These are phyloP conservation scores for Mycena amicta DNA, from an alignment of 768 basidiomycete genomes.

Conservation along the genomic window DNA sequence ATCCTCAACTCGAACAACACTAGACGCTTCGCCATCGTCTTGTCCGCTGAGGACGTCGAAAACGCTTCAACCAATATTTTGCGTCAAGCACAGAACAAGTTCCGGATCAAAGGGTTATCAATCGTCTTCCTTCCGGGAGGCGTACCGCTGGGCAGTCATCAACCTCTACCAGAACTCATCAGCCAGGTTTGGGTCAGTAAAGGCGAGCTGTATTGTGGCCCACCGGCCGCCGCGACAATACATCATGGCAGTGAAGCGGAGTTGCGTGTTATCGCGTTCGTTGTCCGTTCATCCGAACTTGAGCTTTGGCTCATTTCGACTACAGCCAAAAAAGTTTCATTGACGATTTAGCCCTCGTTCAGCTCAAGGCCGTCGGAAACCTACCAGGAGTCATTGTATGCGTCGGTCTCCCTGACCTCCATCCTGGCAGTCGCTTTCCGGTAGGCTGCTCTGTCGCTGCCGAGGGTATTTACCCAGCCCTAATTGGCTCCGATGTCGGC, in stretches of 20 bases:
- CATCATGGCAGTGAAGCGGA: conserved; percentile 28
- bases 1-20: conserved; percentile 38
- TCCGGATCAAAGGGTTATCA: conserved; percentile 34
- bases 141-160: conserved; percentile 23
- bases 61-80: conserved; percentile 30
- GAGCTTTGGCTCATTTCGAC: background rate
- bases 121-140: conserved; percentile 36
- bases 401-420: conserved; percentile 43
- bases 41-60: conserved; percentile 20
- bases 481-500: conserved; percentile 42
- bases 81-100: conserved; percentile 40
- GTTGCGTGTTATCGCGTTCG: conserved; percentile 28
- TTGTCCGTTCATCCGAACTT: background rate
- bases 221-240: conserved; percentile 13
- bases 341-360: conserved; percentile 35
- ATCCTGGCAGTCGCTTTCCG: conserved; percentile 40
- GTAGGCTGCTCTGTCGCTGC: conserved; percentile 38
- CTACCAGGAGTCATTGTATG: conserved; percentile 33
- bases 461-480: conserved; percentile 41
- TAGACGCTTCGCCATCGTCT: conserved; percentile 32
- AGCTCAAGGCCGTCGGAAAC: conserved; percentile 31
- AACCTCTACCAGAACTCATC: conserved; percentile 23
- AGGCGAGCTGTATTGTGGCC: conserved; percentile 37
- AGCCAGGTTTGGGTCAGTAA: conserved; percentile 36
- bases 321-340: conserved; percentile 32